These are phyloP conservation scores for Williopsis jadinii DNA, from an alignment of 1,139 yeast species.

Conservation along the genomic window DNA sequence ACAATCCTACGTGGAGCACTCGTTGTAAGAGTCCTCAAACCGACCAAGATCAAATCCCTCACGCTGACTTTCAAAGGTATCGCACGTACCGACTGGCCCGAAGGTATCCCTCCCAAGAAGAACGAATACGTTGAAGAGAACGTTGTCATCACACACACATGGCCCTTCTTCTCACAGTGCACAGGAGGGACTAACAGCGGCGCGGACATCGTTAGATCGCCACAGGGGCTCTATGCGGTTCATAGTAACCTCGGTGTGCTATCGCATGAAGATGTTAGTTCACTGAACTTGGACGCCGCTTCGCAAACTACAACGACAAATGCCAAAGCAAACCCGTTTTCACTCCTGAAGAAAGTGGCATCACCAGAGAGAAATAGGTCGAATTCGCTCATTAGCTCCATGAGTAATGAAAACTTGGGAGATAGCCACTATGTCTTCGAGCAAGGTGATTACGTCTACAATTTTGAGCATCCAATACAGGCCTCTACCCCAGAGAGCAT, in stretches of 20 bases:
- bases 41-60: slow-evolving; percentile 69
- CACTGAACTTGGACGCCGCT: slow-evolving; percentile 13
- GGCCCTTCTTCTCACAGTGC: slow-evolving; percentile 72
- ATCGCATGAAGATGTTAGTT: slow-evolving; percentile 9
- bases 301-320: not conserved
- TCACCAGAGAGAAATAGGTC: slow-evolving; percentile 18
- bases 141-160: slow-evolving; percentile 69
- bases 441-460: slow-evolving; percentile 88
- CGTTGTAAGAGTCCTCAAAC: slow-evolving; percentile 62
- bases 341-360: slow-evolving; percentile 18
- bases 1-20: slow-evolving; percentile 80
- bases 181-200: slow-evolving; percentile 18
- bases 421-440: slow-evolving; percentile 35
- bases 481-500: slow-evolving; percentile 79
- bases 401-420: slow-evolving; percentile 4
- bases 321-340: slow-evolving; percentile 9
- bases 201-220: slow-evolving; percentile 20
- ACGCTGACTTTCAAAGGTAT: slow-evolving; percentile 60
- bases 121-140: slow-evolving; percentile 55
- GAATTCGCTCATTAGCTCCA: slow-evolving; percentile 9
- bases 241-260: not conserved
- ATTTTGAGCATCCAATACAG: slow-evolving; percentile 84
- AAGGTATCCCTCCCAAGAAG: slow-evolving; percentile 91
- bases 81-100: slow-evolving; percentile 95
- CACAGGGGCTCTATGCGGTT: slow-evolving; percentile 3